Evolutionary conservation across 2,329 filamentous ascomycete genomes (phyloP), one percentile per base, ranked within the genome.

Genomic region (Corniculantispora saksenae): DNA sequence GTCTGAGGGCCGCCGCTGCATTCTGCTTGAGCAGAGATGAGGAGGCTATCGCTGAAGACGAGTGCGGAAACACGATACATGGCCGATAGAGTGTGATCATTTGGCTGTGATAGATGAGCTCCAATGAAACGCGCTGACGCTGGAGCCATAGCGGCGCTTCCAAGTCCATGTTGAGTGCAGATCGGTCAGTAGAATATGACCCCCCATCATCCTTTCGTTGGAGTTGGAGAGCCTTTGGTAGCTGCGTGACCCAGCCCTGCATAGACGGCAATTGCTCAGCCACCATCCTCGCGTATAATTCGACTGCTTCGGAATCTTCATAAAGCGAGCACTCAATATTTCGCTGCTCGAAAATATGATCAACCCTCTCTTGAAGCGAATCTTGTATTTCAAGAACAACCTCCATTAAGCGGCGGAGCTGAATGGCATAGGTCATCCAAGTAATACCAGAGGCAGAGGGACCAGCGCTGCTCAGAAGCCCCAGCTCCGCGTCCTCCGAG

Each of bases 91-190:
- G 70, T 63, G 76, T 76, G 17, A 77, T 73, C 38, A 65, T 71
- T 1, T 81, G 67, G 32, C 76, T 76, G 64, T 82, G 80, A 58
- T 82, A 82, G 25, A 77, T 70, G 0, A 81, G 68, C 65, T 83
- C 80, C 1, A 83, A 72, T 6, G 79, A 69, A 0, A 83, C 68
- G 2, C 80, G 79, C 38, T 76, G 73, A 13, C 72, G 75, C 66
- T 81, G 79, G 3, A 82, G 70, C 80, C 81, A 82, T 2, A 74
- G 65, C 3, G 81, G 79, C 1, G 74, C 73, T 43, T 76, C 77
- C 38, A 67, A 68, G 19, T 69, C 69, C 19, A 76, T 68, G 25
- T 74, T 66, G 9, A 76, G 64, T 1, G 66, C 59, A 1, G 78
- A 75, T 8, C 70, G 68, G 53, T 81, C 78, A 1, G 75, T 77